Evolutionary conservation across 768 basidiomycete genomes (phyloP).

Genomic region (Amanita jacksonii): DNA sequence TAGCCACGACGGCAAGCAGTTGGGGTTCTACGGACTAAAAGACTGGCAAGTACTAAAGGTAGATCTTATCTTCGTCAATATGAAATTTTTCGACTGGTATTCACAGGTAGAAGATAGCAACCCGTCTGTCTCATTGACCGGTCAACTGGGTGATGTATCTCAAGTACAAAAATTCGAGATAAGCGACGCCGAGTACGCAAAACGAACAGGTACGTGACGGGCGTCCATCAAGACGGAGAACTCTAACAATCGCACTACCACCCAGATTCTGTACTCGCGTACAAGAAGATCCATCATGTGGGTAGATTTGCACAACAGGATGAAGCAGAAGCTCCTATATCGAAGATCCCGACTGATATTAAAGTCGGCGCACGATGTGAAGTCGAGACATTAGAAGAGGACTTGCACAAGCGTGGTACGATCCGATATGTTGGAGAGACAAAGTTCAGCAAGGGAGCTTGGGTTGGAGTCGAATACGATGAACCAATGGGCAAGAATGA

Average conservation of each 20-base stretch:
- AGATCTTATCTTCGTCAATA: constrained; percentile 13
- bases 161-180: constrained; percentile 93
- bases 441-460: constrained; percentile 62
- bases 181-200: constrained; percentile 70
- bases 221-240: neutral
- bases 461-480: constrained; percentile 93
- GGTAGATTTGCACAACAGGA: constrained; percentile 73
- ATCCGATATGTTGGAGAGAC: constrained; percentile 82
- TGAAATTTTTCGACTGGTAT: constrained; percentile 5
- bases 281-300: constrained; percentile 79
- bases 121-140: constrained; percentile 66
- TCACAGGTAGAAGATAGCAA: constrained; percentile 64
- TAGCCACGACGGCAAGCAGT: constrained; percentile 52
- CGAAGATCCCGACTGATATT: constrained; percentile 35
- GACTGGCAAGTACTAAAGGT: constrained; percentile 83
- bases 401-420: constrained; percentile 68
- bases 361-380: constrained; percentile 72
- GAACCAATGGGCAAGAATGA: constrained; percentile 95
- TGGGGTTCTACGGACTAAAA: constrained; percentile 66
- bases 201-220: constrained; percentile 52
- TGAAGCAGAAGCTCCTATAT: constrained; percentile 17
- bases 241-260: neutral
- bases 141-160: constrained; percentile 76
- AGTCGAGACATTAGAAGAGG: constrained; percentile 62
- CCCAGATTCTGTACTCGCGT: constrained; percentile 83